A percentile compares a stretch with the other conserved stretches of the same genome.
phyloP scores from a whole-genome alignment of 2,329 filamentous ascomycete genomes.

The Epicoccum sorghinum region DNA sequence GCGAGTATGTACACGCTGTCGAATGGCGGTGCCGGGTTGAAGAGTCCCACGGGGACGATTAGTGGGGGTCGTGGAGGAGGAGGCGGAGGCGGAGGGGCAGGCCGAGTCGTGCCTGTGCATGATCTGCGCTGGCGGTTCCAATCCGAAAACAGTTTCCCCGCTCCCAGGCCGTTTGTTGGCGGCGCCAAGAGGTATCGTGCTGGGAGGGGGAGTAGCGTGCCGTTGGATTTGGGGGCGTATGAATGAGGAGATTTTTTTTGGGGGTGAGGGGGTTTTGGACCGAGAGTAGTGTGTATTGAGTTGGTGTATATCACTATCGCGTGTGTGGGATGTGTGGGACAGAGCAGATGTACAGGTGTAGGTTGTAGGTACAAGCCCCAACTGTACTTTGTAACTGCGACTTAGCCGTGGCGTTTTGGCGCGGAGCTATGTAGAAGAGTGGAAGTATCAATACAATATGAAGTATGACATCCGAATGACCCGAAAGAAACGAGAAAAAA shows the following conservation, averaged over 20 bases:
- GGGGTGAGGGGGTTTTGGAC: no score
- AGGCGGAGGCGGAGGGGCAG: constrained; percentile 32
- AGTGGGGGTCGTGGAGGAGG: constrained; percentile 10
- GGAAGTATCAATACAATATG: no score
- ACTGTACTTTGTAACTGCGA: no score
- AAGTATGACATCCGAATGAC: no score
- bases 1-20: constrained; percentile 73
- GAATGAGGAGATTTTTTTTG: constrained; percentile 43
- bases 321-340: no score
- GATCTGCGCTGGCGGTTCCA: constrained; percentile 89
- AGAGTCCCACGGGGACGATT: constrained; percentile 31
- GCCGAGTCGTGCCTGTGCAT: constrained; percentile 63
- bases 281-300: no score
- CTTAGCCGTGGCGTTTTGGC: no score
- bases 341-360: no score
- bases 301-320: no score
- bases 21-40: constrained; percentile 45
- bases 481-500: no score
- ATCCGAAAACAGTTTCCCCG: constrained; percentile 79
- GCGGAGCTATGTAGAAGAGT: no score
- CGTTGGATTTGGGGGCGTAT: constrained; percentile 76
- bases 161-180: constrained; percentile 80
- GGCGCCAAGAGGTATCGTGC: constrained; percentile 81
- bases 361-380: no score
- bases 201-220: constrained; percentile 91